phyloP scores from a whole-genome alignment of 352 stramenopile species.

The Phytophthora uliginosa region DNA sequence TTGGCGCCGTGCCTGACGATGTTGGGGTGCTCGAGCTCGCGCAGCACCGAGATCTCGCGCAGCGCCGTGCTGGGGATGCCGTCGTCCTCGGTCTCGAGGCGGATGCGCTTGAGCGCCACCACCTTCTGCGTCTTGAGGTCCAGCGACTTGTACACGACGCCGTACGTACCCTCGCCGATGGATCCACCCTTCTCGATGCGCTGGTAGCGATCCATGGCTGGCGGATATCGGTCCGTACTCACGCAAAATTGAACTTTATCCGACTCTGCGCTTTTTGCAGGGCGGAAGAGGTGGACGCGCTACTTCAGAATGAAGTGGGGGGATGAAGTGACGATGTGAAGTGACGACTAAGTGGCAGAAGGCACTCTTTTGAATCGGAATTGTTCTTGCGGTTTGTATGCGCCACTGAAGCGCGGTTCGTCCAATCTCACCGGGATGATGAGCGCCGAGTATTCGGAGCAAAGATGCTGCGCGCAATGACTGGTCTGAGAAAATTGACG shows the following conservation, averaged over 20 bases:
- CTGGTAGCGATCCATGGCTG: slow-evolving; percentile 90
- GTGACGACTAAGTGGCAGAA: slow-evolving; percentile 2
- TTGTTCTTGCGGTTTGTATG: background rate
- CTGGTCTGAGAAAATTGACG: slow-evolving; percentile 31
- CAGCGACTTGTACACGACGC: slow-evolving; percentile 97
- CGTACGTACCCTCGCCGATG: slow-evolving; percentile 97
- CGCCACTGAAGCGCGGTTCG: background rate
- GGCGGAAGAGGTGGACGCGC: background rate
- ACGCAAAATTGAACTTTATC: background rate
- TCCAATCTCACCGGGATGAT: slow-evolving; percentile 28
- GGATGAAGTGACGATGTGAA: background rate
- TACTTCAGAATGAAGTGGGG: too few species aligned
- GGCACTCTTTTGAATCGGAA: background rate
- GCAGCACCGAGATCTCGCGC: slow-evolving; percentile 98
- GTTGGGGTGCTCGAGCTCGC: slow-evolving; percentile 98
- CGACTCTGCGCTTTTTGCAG: slow-evolving; percentile 35
- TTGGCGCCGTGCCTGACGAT: slow-evolving; percentile 92
- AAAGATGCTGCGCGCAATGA: slow-evolving; percentile 24
- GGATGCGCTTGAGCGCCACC: slow-evolving; percentile 97
- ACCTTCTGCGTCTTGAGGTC: slow-evolving; percentile 93
- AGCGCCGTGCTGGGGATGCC: slow-evolving; percentile 99
- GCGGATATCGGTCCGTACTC: too few species aligned
- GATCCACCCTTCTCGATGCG: slow-evolving; percentile 95
- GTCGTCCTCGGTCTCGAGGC: slow-evolving; percentile 99
- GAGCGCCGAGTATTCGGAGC: slow-evolving; percentile 3